These are phyloP conservation scores for Quercus agrifolia DNA, from an alignment of 306 rosid genomes.

Conservation along the genomic window DNA sequence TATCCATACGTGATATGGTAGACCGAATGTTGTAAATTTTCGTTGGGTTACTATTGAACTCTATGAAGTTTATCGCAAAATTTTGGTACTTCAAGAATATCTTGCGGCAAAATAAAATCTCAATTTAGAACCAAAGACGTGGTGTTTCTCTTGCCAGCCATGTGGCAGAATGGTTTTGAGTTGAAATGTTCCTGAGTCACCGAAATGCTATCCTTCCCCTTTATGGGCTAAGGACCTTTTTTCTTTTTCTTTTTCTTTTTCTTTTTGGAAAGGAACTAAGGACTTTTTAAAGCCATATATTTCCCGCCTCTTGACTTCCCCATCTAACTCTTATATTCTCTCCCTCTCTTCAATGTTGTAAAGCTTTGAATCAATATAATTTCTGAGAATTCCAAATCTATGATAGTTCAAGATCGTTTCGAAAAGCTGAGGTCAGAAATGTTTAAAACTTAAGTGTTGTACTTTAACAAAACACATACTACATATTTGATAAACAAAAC, in stretches of 20 bases:
- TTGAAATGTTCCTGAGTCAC: background rate
- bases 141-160: too few relatives aligned
- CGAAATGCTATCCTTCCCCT: background rate
- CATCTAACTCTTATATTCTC: background rate
- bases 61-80: too few relatives aligned
- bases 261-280: too few relatives aligned
- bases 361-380: background rate
- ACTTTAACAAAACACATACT: background rate
- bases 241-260: too few relatives aligned
- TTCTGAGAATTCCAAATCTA: background rate
- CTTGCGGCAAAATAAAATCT: background rate
- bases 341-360: background rate
- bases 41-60: too few relatives aligned
- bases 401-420: background rate
- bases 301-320: too few relatives aligned
- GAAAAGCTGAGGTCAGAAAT: slow-evolving; percentile 5
- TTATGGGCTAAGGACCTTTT: too few relatives aligned
- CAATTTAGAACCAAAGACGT: too few relatives aligned
- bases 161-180: too few relatives aligned
- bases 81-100: background rate
- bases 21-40: too few relatives aligned
- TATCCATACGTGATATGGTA: too few relatives aligned
- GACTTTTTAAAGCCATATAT: too few relatives aligned
- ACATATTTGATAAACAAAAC: background rate
- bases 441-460: background rate